Percentiles rank a stretch among this genome's conserved stretches.
Conservation (phyloP, 495 filamentous ascomycete species). For the Neurospora sublineolata region DNA sequence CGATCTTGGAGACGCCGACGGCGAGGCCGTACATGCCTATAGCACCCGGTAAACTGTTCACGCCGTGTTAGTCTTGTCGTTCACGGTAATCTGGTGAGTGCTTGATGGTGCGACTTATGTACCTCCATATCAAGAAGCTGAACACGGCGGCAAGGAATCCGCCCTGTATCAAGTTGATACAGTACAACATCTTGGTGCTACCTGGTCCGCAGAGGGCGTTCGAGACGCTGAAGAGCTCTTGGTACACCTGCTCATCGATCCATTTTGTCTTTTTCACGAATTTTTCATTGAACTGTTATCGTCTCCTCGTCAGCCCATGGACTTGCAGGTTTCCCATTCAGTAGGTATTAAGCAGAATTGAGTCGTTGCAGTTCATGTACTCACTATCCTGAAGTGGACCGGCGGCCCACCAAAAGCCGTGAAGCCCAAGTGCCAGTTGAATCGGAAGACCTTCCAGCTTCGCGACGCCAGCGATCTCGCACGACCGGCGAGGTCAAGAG, state of each 20-base stretch:
- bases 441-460: constrained; percentile 23
- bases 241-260: constrained; percentile 72
- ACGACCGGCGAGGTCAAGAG: background rate
- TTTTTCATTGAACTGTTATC: constrained; percentile 40
- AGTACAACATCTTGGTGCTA: constrained; percentile 72
- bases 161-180: constrained; percentile 54
- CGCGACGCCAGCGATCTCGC: constrained; percentile 6
- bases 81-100: background rate
- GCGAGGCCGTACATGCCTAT: constrained; percentile 65
- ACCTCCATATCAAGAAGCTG: constrained; percentile 62
- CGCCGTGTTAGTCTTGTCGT: background rate
- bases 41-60: constrained; percentile 55
- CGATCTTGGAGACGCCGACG: constrained; percentile 53
- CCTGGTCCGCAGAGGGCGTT: constrained; percentile 67
- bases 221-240: constrained; percentile 71
- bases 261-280: constrained; percentile 59
- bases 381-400: constrained; percentile 57
- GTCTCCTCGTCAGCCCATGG: background rate
- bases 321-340: background rate
- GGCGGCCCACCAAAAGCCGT: constrained; percentile 63
- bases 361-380: background rate
- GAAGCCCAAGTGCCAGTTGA: constrained; percentile 57
- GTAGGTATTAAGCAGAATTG: background rate
- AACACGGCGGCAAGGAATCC: constrained; percentile 52
- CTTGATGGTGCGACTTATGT: background rate